Evolutionary conservation across 2,329 filamentous ascomycete species (phyloP), one percentile per base, ranked within the genome.

Genomic region (Biscogniauxia marginata): DNA sequence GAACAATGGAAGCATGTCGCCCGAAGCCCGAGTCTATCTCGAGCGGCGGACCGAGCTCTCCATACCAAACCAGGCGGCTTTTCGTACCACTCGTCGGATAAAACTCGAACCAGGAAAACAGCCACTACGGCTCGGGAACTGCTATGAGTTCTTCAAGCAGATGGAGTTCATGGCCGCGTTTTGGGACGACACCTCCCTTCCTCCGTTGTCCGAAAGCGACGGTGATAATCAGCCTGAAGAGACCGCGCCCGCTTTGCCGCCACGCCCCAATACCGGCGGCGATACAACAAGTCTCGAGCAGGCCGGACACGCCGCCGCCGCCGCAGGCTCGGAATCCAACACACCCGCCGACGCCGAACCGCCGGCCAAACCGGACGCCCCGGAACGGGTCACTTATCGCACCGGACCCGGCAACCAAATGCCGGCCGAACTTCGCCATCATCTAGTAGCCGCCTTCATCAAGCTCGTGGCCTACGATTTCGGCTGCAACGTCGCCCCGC

Each of bases 381-480:
- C 63, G 4, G 58, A 66, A 34, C 63, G 65, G 18, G 65, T 65
- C 16, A 69, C 64, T 55, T 76, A 73, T 62, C 80, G 84, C 46
- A 81, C 78, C 2, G 75, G 74, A 9, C 66, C 76, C 1, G 84
- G 85, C 8, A 70, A 73, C n/a, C 73, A 79, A 48, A 85, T 86
- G 77, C 84, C 84, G 0, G 66, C 79, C 6, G 83, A 86, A 50
- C 80, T 77, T 63, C 81, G 85, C 24, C 79, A 84, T 53, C 77
- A 77, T 53, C 74, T 87, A n/a, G 62, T 85, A 11, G 77, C 79
- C 2, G 79, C 84, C 34, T 87, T 87, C 54, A 70, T 87, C 54
- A 87, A 87, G 68, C 77, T 88, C 4, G 79, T 88, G 16, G 79
- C 84, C 18, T 88, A 87, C 64, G 84, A 87, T 60, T 88, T 87